Percentiles rank a stretch among this genome's conserved stretches.
Evolutionary conservation across 176 grass and related monocot genomes (phyloP).

Genomic region (Chrysopogon serrulatus): DNA sequence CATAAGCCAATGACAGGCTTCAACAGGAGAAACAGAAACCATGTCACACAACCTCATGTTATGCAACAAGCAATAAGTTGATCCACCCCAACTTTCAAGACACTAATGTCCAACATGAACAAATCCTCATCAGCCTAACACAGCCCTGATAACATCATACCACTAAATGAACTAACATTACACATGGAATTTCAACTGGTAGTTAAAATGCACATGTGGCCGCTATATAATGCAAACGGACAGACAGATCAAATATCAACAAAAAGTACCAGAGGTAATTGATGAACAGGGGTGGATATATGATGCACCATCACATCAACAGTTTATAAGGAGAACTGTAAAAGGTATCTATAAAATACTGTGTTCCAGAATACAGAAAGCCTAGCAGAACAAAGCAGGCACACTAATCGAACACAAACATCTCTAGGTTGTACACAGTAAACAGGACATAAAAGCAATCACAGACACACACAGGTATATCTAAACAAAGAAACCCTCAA

Average conservation of each 20-base stretch:
- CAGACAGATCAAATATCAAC: not conserved
- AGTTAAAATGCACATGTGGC: not conserved
- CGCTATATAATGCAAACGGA: not conserved
- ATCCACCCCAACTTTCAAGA: not conserved
- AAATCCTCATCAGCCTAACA: not conserved
- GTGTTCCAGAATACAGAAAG: not conserved
- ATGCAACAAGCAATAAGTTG: conserved; percentile 15
- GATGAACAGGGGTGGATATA: not conserved
- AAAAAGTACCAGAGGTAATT: not conserved
- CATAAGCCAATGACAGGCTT: not conserved
- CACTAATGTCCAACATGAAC: not conserved
- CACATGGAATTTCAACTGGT: conserved; percentile 6
- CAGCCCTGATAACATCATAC: not conserved
- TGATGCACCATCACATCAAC: not conserved
- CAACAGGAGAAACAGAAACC: not conserved
- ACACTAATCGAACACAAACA: not conserved
- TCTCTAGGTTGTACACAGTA: not conserved
- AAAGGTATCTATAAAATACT: not conserved
- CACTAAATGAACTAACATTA: not conserved
- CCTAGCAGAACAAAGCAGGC: not conserved
- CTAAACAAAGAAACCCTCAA: not conserved
- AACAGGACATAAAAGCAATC: not conserved
- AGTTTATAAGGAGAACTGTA: conserved; percentile 6
- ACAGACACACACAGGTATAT: not conserved
- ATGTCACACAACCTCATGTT: not conserved